A percentile compares a stretch with the other conserved stretches of the same genome.
Evolutionary conservation across 768 basidiomycete species (phyloP).

Genomic region (Mycena capillaripes): DNA sequence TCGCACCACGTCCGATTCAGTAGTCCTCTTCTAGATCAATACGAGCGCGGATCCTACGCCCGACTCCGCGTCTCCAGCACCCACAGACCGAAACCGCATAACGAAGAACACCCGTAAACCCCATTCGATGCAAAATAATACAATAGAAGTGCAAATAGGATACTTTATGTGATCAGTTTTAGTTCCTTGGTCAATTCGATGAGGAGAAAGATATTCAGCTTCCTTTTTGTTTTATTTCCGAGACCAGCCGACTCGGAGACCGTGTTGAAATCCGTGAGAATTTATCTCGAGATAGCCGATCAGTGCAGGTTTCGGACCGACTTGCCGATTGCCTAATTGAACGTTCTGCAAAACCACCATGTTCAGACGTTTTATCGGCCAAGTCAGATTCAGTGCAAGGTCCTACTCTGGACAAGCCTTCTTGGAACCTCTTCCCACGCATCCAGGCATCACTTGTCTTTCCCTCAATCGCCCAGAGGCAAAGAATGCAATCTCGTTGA

Average conservation of each 20-base stretch:
- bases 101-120: not conserved
- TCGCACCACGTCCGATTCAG: conserved; percentile 22
- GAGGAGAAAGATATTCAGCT: too few species aligned
- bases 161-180: not conserved
- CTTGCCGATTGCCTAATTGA: not conserved
- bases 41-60: conserved; percentile 26
- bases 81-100: not conserved
- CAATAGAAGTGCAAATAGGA: not conserved
- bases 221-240: too few species aligned
- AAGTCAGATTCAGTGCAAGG: conserved; percentile 10
- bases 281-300: too few species aligned
- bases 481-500: conserved; percentile 89
- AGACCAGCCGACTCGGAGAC: too few species aligned
- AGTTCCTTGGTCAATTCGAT: too few species aligned
- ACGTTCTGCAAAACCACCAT: conserved; percentile 8
- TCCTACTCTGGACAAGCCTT: conserved; percentile 52
- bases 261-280: too few species aligned
- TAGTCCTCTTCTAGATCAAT: conserved; percentile 25
- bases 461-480: conserved; percentile 86
- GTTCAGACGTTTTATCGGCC: conserved; percentile 11
- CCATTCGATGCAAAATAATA: not conserved
- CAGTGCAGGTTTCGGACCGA: not conserved
- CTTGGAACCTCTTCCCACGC: conserved; percentile 64
- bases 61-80: conserved; percentile 29
- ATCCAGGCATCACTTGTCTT: conserved; percentile 79